Conservation (phyloP, 495 filamentous ascomycete species). For the Aspergillus ellipticus region DNA sequence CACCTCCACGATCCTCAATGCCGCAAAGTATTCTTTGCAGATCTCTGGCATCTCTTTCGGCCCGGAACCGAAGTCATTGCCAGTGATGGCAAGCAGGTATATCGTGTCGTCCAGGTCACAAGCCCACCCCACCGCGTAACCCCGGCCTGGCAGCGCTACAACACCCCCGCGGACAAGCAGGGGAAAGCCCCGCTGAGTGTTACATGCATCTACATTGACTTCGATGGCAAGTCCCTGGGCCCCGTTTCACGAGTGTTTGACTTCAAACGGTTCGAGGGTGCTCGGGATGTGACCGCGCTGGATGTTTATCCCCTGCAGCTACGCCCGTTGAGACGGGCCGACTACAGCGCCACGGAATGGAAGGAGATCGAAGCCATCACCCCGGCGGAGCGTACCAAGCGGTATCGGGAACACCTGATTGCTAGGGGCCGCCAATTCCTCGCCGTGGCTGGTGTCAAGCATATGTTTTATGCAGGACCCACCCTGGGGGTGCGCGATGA, state of each 20-base stretch:
- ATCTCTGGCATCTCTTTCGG: conserved; percentile 41
- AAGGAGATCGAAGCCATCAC: neutral
- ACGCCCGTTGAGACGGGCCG: conserved; percentile 7
- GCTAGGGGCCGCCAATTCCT: conserved; percentile 31
- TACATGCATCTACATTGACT: conserved; percentile 37
- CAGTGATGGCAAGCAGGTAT: conserved; percentile 20
- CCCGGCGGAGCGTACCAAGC: neutral
- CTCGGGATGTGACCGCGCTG: conserved; percentile 29
- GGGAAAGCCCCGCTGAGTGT: conserved; percentile 7
- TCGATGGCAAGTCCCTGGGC: conserved; percentile 36
- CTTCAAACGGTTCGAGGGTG: conserved; percentile 32
- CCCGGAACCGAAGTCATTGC: conserved; percentile 29
- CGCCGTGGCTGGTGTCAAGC: conserved; percentile 24
- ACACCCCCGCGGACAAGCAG: conserved; percentile 8
- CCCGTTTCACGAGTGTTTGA: conserved; percentile 26
- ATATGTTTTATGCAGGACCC: conserved; percentile 43
- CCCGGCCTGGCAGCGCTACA: conserved; percentile 4
- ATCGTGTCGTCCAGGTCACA: conserved; percentile 21
- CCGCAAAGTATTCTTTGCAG: conserved; percentile 30
- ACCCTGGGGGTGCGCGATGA: conserved; percentile 32
- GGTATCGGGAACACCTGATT: conserved; percentile 17
- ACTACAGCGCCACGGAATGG: conserved; percentile 11
- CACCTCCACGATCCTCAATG: neutral
- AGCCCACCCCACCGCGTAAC: conserved; percentile 16
- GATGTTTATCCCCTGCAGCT: conserved; percentile 34